These are phyloP conservation scores for Sarocladium oryzae DNA, from an alignment of 2,329 filamentous ascomycete genomes.

Conservation along the genomic window DNA sequence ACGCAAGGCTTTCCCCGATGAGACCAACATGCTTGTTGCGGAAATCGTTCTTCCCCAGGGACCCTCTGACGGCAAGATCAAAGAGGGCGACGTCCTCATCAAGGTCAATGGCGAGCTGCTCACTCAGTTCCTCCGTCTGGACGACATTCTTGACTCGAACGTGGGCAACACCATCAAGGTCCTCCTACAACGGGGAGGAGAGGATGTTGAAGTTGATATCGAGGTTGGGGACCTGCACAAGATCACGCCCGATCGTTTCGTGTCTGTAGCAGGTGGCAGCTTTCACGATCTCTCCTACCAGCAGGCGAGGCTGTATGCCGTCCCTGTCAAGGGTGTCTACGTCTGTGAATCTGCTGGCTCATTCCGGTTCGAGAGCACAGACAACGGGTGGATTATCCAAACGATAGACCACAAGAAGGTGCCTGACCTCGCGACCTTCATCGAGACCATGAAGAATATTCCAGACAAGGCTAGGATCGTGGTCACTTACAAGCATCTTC, in stretches of 20 bases:
- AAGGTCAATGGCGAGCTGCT: conserved; percentile 91
- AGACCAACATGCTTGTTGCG: conserved; percentile 94
- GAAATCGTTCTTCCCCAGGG: conserved; percentile 92
- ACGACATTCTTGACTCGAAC: conserved; percentile 84
- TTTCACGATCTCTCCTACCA: conserved; percentile 98
- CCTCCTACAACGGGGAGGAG: conserved; percentile 79
- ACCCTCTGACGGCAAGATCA: conserved; percentile 77
- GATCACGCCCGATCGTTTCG: conserved; percentile 93
- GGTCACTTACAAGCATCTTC: conserved; percentile 90
- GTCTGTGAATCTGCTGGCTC: conserved; percentile 93
- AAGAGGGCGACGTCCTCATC: conserved; percentile 89
- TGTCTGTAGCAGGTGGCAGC: conserved; percentile 85
- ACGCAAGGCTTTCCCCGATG: conserved; percentile 76
- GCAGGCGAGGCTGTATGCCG: conserved; percentile 90
- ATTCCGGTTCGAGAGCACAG: conserved; percentile 85
- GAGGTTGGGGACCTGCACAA: conserved; percentile 82
- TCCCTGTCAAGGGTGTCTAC: conserved; percentile 86
- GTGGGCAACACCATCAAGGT: conserved; percentile 75
- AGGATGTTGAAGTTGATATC: conserved; percentile 80
- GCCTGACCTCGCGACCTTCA: conserved; percentile 79
- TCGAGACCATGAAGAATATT: conserved; percentile 83
- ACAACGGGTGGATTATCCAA: conserved; percentile 91
- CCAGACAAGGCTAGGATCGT: conserved; percentile 80
- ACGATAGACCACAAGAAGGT: conserved; percentile 89
- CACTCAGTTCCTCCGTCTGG: conserved; percentile 85